These are phyloP conservation scores for Leccinum barrowsii DNA, from an alignment of 768 basidiomycete species.

Conservation along the genomic window DNA sequence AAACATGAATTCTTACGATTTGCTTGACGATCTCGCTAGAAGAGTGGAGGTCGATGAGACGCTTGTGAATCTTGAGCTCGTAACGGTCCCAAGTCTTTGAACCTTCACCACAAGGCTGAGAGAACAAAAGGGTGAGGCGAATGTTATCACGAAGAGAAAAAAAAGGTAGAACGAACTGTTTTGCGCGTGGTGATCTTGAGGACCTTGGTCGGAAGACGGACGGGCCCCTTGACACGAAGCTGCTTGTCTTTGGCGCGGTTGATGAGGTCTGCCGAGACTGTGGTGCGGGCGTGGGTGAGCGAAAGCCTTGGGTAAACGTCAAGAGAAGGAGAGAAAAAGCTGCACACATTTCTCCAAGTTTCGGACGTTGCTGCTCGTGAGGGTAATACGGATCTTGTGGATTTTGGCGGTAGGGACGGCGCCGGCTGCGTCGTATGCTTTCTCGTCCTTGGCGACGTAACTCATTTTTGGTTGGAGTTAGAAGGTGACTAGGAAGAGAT, in stretches of 20 bases:
- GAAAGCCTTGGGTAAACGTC: not conserved
- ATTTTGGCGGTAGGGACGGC: conserved; percentile 86
- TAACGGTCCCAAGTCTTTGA: conserved; percentile 99
- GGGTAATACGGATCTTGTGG: conserved; percentile 99
- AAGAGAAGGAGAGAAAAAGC: not conserved
- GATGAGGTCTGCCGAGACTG: conserved; percentile 95
- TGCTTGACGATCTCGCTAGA: conserved; percentile 99
- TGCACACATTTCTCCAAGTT: conserved; percentile 95
- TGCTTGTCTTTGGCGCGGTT: conserved; percentile 99
- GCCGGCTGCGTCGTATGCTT: conserved; percentile 95
- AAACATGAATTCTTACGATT: conserved; percentile 64
- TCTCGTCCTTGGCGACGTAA: conserved; percentile 99
- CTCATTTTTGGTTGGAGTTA: conserved; percentile 77
- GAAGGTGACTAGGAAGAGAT: conserved; percentile 63
- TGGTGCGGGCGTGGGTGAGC: not conserved
- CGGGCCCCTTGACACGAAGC: conserved; percentile 97
- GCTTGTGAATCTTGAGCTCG: conserved; percentile 99
- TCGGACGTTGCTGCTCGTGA: conserved; percentile 96
- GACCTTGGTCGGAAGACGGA: conserved; percentile 98
- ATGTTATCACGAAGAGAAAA: not conserved
- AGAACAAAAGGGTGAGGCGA: not conserved
- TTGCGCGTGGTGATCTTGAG: conserved; percentile 99
- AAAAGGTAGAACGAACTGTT: conserved; percentile 60
- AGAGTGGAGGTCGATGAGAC: conserved; percentile 97
- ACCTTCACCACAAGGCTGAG: conserved; percentile 98